A percentile compares a stretch with the other conserved stretches of the same genome.
Conservation (phyloP, 2,329 filamentous ascomycete species). For the Penicillium sclerotigenum region DNA sequence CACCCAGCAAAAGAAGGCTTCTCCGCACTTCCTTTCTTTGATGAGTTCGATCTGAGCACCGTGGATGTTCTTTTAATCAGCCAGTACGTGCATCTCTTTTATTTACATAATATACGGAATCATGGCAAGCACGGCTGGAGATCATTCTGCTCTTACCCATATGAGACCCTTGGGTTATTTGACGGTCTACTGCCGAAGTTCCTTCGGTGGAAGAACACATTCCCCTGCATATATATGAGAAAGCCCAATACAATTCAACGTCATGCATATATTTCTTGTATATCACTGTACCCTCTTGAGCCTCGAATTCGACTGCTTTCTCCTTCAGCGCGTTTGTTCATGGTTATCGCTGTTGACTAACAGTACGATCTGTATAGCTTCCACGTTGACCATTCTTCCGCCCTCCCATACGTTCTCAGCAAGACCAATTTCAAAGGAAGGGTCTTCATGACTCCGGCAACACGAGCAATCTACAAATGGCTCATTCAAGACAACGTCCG, state of each 20-base stretch:
- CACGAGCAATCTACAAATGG: constrained; percentile 99
- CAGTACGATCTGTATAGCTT: constrained; percentile 61
- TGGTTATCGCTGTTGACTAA: constrained; percentile 27
- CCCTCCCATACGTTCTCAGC: constrained; percentile 92
- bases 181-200: constrained; percentile 2
- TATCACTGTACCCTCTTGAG: constrained; percentile 6
- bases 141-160: not conserved
- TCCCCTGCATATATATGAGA: constrained; percentile 36
- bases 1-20: constrained; percentile 95
- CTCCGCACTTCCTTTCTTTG: constrained; percentile 91
- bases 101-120: not conserved
- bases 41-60: constrained; percentile 95
- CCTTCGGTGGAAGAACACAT: not conserved
- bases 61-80: constrained; percentile 96
- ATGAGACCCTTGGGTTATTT: not conserved
- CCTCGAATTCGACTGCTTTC: not conserved
- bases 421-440: constrained; percentile 97
- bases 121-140: not conserved
- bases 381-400: constrained; percentile 96
- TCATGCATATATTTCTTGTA: constrained; percentile 13
- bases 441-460: constrained; percentile 99
- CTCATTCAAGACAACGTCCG: constrained; percentile 95
- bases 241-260: constrained; percentile 33
- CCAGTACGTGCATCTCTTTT: constrained; percentile 69
- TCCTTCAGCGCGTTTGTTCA: not conserved